Conservation (phyloP, 1,284 basidiomycete genomes). For the Ganoderma lucidum region DNA sequence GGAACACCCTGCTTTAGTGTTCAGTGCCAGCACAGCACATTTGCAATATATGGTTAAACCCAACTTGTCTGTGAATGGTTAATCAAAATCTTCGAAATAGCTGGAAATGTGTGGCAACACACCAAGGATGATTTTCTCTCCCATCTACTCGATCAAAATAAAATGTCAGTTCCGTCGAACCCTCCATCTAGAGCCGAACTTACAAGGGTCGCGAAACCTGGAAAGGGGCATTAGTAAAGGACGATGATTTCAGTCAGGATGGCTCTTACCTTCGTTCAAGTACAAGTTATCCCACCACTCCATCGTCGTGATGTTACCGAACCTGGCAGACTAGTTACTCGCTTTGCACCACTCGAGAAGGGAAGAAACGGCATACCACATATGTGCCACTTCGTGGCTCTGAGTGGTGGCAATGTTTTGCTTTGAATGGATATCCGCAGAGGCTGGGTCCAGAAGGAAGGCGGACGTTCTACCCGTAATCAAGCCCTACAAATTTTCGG, state of each 20-base stretch:
- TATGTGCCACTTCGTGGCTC: slow-evolving; percentile 86
- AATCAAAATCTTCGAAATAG: neutral
- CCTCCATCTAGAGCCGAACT: neutral
- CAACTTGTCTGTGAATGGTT: slow-evolving; percentile 55
- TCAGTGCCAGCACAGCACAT: neutral
- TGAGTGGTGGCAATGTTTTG: slow-evolving; percentile 84
- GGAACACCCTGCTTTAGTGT: slow-evolving; percentile 62
- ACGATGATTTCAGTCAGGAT: slow-evolving; percentile 20
- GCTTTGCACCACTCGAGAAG: neutral
- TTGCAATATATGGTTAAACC: slow-evolving; percentile 16
- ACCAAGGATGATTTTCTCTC: slow-evolving; percentile 91
- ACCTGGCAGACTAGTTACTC: slow-evolving; percentile 53
- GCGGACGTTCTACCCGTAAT: slow-evolving; percentile 91
- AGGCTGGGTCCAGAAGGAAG: slow-evolving; percentile 85
- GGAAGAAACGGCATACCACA: slow-evolving; percentile 67
- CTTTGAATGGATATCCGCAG: slow-evolving; percentile 79
- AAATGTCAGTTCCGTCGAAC: neutral
- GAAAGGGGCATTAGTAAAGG: slow-evolving; percentile 18
- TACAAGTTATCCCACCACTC: slow-evolving; percentile 94
- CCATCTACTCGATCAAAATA: slow-evolving; percentile 61
- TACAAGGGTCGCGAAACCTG: slow-evolving; percentile 88
- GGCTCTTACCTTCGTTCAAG: slow-evolving; percentile 73
- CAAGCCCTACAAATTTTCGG: slow-evolving; percentile 61
- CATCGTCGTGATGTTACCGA: slow-evolving; percentile 93
- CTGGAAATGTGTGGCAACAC: slow-evolving; percentile 35